Evolutionary conservation across 371 early-diverging fungal species (phyloP).

Genomic region (Syncephalastrum sp.): DNA sequence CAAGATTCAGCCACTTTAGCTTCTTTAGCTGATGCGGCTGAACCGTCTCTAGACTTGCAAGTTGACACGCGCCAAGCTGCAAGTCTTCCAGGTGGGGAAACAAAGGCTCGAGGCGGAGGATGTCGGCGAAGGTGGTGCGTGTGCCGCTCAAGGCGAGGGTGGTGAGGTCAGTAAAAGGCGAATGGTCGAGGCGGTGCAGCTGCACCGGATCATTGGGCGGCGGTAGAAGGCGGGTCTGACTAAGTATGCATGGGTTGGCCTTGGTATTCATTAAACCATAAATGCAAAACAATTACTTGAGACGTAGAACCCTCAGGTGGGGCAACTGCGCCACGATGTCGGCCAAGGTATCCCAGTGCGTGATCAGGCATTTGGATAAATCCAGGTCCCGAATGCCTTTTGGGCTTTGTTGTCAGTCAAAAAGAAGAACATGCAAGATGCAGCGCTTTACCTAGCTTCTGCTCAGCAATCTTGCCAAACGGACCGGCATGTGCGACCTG

Average conservation of each 20-base stretch:
- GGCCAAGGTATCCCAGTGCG: conserved; percentile 61
- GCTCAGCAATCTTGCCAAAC: conserved; percentile 18
- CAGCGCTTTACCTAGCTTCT: conserved; percentile 19
- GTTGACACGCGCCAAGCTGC: conserved; percentile 62
- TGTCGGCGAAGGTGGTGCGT: conserved; percentile 21
- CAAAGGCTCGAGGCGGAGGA: conserved; percentile 45
- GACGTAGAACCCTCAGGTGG: conserved; percentile 56
- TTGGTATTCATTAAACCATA: background rate
- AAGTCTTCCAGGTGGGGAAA: conserved; percentile 63
- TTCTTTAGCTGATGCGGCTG: conserved; percentile 41
- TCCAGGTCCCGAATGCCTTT: conserved; percentile 68
- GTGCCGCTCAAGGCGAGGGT: conserved; percentile 24
- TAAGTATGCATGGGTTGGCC: background rate
- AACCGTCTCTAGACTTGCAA: conserved; percentile 25
- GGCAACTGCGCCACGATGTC: conserved; percentile 59
- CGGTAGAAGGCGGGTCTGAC: conserved; percentile 30
- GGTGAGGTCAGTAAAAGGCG: conserved; percentile 40
- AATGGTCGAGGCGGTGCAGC: conserved; percentile 39
- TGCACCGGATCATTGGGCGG: conserved; percentile 38
- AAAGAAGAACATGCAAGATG: background rate
- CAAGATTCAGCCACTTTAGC: conserved; percentile 63
- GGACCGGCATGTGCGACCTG: conserved; percentile 34
- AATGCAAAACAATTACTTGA: conserved; percentile 45
- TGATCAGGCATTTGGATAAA: conserved; percentile 68
- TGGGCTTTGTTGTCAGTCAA: background rate